Base-by-base conservation (phyloP, 176 grass and related monocot genomes). In the Pharus latifolius region DNA sequence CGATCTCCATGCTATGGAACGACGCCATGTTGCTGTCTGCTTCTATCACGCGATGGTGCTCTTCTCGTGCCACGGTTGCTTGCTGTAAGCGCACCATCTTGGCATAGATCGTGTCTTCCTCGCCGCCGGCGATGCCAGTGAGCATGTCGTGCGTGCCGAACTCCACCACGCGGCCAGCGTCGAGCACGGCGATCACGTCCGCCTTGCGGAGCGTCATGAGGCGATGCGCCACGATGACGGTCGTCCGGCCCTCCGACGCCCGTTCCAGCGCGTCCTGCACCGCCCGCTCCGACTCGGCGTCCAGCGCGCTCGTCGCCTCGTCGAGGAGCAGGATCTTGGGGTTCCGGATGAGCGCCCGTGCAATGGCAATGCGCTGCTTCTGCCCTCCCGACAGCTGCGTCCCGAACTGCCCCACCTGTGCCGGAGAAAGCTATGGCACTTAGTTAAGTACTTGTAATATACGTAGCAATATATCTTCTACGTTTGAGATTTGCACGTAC, bases 351-450 rank as follows among this genome's bases (percentile, higher is more conserved):
- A 83, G 81, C 4, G 92, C 92, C 0, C 92, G 78, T 1, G 92
- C 88, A 4, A 96, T 91, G 62, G 92, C 88, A 50, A 96, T 84
- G 25, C 92, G 85, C 76, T 96, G 92, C 79, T 86, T 88, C 72
- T 96, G 92, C 3, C 92, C 92, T 2, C 92, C 92, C 4, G 88
- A 96, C 14, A 96, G 77, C 59, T 96, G 89, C 64, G 75, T 73
- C 44, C 82, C 82, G 34, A 84, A 73, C 61, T 84, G 82, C 15
- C 82, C 75, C 0, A 79, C 67, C 76, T 79, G 65, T 22, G 1
- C 14, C 9, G 10, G 20, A 63, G 19, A 48, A 38, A 56, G 24
- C 20, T 56, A 43, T 22, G 9, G 32, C 35, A 63, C 37, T 38
- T 38, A 5, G 10, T 19, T 35, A 16, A 37, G 31, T 49, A 3